phyloP scores from a whole-genome alignment of 1,139 yeast species.

The Yamadazyma trypodendri region DNA sequence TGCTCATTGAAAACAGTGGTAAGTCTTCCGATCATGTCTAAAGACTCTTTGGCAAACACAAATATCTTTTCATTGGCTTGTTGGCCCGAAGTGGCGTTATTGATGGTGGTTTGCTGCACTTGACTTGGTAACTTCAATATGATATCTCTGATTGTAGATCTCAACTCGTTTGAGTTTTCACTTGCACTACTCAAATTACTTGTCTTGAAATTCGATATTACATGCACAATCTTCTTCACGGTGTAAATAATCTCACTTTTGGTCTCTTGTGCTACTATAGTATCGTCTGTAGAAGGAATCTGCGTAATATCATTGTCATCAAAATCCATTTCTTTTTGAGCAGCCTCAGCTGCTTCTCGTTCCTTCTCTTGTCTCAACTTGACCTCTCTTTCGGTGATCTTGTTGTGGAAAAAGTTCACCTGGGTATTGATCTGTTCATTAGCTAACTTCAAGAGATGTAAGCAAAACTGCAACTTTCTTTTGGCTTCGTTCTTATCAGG shows the following conservation, averaged over 20 bases:
- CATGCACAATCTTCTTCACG: slow-evolving; percentile 80
- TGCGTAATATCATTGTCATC: slow-evolving; percentile 8
- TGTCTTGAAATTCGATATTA: slow-evolving; percentile 86
- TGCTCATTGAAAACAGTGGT: slow-evolving; percentile 84
- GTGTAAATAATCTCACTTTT: slow-evolving; percentile 85
- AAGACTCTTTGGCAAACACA: slow-evolving; percentile 81
- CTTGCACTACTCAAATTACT: slow-evolving; percentile 45
- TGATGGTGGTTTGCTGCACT: slow-evolving; percentile 28
- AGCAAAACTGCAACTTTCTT: slow-evolving; percentile 67
- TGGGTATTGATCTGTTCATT: slow-evolving; percentile 68
- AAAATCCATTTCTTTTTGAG: slow-evolving; percentile 9
- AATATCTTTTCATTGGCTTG: slow-evolving; percentile 64
- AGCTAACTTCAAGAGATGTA: slow-evolving; percentile 72
- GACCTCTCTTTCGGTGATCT: slow-evolving; percentile 26
- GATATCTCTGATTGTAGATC: slow-evolving; percentile 78
- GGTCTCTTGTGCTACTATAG: slow-evolving; percentile 42
- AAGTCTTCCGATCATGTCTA: slow-evolving; percentile 82
- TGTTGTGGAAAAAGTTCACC: slow-evolving; percentile 57
- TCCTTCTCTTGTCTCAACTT: slow-evolving; percentile 4
- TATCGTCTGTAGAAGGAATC: slow-evolving; percentile 5
- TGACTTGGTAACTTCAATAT: slow-evolving; percentile 66
- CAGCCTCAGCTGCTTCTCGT: slow-evolving; percentile 3
- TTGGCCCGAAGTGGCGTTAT: slow-evolving; percentile 23
- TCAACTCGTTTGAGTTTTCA: slow-evolving; percentile 25
- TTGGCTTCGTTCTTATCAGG: slow-evolving; percentile 53